Conservation (phyloP, 306 rosid genomes). For the Pyrus betulifolia region DNA sequence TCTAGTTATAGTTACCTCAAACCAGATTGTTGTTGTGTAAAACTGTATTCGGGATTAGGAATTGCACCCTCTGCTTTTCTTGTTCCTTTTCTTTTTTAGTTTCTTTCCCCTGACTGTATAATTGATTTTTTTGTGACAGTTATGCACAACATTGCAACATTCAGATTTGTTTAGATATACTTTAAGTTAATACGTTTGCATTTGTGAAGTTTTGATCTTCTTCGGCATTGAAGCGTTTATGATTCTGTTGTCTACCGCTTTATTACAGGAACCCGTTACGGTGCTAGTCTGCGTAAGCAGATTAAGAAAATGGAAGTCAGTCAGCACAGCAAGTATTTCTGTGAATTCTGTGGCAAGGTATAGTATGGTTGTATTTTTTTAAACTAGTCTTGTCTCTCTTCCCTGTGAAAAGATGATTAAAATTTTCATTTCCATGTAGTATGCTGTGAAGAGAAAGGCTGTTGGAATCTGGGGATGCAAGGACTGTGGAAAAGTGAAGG, state of each 20-base stretch:
- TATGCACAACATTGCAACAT: neutral
- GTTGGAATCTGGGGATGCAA: constrained; percentile 93
- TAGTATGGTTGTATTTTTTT: neutral
- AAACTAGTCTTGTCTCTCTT: neutral
- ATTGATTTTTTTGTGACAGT: neutral
- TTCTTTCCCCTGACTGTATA: too few relatives aligned
- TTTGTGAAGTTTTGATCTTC: neutral
- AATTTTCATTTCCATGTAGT: constrained; percentile 27
- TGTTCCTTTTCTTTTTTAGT: neutral
- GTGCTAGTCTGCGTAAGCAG: constrained; percentile 91
- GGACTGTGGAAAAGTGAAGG: constrained; percentile 86
- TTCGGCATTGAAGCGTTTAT: neutral
- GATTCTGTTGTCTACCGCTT: neutral
- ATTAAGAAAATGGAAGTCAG: constrained; percentile 95
- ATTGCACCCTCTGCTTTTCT: neutral
- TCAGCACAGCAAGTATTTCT: constrained; percentile 82
- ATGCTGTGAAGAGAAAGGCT: constrained; percentile 81
- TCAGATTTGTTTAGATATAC: neutral
- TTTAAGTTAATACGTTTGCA: neutral
- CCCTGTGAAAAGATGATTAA: neutral
- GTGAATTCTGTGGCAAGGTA: constrained; percentile 92
- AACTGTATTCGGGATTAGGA: neutral
- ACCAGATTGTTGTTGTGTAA: neutral
- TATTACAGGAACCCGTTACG: constrained; percentile 69
- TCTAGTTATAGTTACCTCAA: neutral